Conservation (phyloP, 1,284 basidiomycete genomes). For the Butyriboletus appendiculatus region DNA sequence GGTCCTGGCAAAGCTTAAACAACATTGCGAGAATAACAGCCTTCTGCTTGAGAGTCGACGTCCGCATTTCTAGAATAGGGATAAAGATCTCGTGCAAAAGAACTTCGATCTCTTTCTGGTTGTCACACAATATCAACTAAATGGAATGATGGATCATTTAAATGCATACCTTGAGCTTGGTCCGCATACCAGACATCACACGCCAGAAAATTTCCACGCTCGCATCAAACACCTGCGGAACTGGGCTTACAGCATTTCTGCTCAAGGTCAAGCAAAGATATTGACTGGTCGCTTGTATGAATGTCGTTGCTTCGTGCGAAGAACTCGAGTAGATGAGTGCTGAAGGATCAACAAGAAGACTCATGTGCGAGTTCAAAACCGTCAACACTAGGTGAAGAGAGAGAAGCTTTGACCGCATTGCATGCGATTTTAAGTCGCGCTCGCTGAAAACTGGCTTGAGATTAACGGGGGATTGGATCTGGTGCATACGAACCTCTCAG, state of each 20-base stretch:
- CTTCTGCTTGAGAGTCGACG: conserved; percentile 94
- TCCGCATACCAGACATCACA: conserved; percentile 90
- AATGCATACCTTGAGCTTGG: conserved; percentile 82
- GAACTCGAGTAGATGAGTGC: conserved; percentile 90
- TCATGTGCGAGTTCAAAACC: conserved; percentile 90
- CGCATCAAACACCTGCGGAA: conserved; percentile 97
- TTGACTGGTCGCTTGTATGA: conserved; percentile 92
- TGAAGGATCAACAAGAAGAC: conserved; percentile 81
- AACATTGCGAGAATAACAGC: conserved; percentile 87
- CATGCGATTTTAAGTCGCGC: conserved; percentile 90
- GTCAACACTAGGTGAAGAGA: conserved; percentile 92
- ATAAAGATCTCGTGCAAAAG: conserved; percentile 98
- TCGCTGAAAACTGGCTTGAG: conserved; percentile 56
- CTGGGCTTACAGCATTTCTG: conserved; percentile 93
- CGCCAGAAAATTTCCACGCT: conserved; percentile 99
- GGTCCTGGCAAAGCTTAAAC: conserved; percentile 87
- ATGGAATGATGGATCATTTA: background rate
- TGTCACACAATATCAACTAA: conserved; percentile 1
- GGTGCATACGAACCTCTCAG: conserved; percentile 70
- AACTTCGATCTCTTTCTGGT: conserved; percentile 98
- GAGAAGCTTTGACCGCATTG: conserved; percentile 93
- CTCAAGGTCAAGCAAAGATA: conserved; percentile 94
- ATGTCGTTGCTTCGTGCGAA: conserved; percentile 82
- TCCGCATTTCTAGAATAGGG: conserved; percentile 98
- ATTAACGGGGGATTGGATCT: background rate